Percentiles rank a stretch among this genome's conserved stretches.
Evolutionary conservation across 1,139 yeast species (phyloP).

Genomic region (Yamadazyma songkhlaensis): DNA sequence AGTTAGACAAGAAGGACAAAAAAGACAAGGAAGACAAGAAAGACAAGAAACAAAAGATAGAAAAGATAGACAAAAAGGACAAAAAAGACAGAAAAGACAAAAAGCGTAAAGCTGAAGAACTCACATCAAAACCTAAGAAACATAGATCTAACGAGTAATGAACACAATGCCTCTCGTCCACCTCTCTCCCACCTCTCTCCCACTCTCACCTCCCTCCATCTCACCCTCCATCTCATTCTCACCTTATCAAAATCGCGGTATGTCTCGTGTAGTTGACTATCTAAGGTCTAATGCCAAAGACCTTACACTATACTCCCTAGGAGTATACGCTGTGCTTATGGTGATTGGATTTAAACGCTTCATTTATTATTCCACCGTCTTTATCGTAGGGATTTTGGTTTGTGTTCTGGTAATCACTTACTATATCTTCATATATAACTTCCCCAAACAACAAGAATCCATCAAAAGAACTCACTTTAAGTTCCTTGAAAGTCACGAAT

Average conservation of each 20-base stretch:
- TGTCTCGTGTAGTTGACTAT: slow-evolving; percentile 3
- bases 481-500: slow-evolving; percentile 24
- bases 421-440: slow-evolving; percentile 8
- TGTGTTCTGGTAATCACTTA: slow-evolving; percentile 7
- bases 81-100: slow-evolving; percentile 7
- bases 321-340: background rate
- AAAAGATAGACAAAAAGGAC: slow-evolving; percentile 8
- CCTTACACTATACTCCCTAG: background rate
- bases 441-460: slow-evolving; percentile 2
- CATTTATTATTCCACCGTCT: slow-evolving; percentile 7
- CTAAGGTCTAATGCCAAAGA: background rate
- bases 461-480: slow-evolving; percentile 13
- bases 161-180: no score
- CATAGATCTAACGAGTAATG: slow-evolving; percentile 5
- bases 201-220: no score
- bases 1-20: slow-evolving; percentile 11
- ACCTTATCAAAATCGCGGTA: no score
- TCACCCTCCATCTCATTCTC: no score
- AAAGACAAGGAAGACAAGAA: slow-evolving; percentile 11
- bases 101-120: slow-evolving; percentile 13
- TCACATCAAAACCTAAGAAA: background rate
- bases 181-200: no score
- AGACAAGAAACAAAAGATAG: slow-evolving; percentile 11
- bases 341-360: slow-evolving; percentile 8
- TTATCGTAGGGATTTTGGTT: slow-evolving; percentile 8